Evolutionary conservation across 2,329 filamentous ascomycete species (phyloP), one percentile per base, ranked within the genome.

Genomic region (Teratosphaeria gauchensis): DNA sequence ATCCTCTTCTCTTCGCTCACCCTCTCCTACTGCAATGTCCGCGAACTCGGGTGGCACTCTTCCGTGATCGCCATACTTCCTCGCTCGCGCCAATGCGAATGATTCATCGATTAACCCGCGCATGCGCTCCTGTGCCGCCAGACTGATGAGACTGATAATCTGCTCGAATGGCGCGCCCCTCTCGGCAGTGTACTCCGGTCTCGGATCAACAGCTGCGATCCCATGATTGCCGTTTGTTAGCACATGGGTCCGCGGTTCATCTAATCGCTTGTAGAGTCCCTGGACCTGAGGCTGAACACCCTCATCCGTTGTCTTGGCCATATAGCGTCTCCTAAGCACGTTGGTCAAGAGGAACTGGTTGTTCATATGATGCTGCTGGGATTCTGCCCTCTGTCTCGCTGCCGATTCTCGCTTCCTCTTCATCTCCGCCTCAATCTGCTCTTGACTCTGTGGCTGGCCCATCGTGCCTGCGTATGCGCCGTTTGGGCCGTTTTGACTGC

Each of bases 41-140:
- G 80, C 74, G 84, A 91, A 94, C 57, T 92, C 89, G 9, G 83
- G 78, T 2, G 90, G 89, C 79, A 96, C 80, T 33, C 86, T 77
- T 1, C 92, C 92, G 71, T 95, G 88, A 1, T 91, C 89, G 21
- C 87, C 89, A 61, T 82, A 84, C 69, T 89, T 87, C 57, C 92
- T 84, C 60, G 84, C 88, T 60, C 81, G 80, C 2, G 90, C 83
- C 53, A 95, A 75, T 9, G 81, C 80, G 57, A 85, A 83, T 11
- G 90, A 85, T 66, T 96, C 91, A 68, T 92, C 88, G 3, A 96
- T 70, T 32, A 96, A 75, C 12, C 85, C 83, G 56, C 89, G 82
- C 42, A 96, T 66, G 31, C 90, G 83, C 65, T 95, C 88, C 69
- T 92, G 90, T 9, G 90, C 86, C 19, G 89, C 89, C 58, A 96